Conservation (phyloP, 768 basidiomycete species). For the button mushroom (Agaricus bisporus) region DNA sequence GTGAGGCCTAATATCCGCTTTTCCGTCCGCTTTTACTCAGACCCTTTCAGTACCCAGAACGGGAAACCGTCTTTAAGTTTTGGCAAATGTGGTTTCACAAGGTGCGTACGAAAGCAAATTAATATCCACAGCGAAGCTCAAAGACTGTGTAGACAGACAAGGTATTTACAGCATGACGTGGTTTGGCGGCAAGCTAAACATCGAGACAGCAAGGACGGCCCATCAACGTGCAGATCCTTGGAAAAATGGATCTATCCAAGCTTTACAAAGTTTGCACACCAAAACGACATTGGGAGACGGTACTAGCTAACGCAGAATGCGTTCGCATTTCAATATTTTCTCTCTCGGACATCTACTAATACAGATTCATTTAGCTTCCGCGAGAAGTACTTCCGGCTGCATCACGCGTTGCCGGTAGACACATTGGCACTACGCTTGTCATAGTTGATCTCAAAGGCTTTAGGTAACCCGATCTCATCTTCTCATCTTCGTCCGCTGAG, state of each 20-base stretch:
- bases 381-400: conserved; percentile 67
- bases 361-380: conserved; percentile 29
- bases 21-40: neutral
- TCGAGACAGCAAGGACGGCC: conserved; percentile 57
- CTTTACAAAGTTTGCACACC: conserved; percentile 53
- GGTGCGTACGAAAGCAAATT: conserved; percentile 26
- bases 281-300: conserved; percentile 54
- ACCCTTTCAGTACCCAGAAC: conserved; percentile 54
- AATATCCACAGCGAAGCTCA: neutral
- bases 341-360: neutral
- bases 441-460: conserved; percentile 71
- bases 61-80: conserved; percentile 61
- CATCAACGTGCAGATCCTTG: conserved; percentile 61
- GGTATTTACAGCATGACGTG: conserved; percentile 25
- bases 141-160: conserved; percentile 55
- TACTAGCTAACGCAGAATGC: conserved; percentile 62
- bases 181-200: neutral
- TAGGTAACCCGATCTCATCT: conserved; percentile 26
- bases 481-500: neutral
- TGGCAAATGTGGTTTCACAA: conserved; percentile 84
- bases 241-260: conserved; percentile 49
- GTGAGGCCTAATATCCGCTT: conserved; percentile 31
- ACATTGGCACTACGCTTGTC: conserved; percentile 47
- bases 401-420: conserved; percentile 44
- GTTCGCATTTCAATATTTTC: conserved; percentile 17